These are phyloP conservation scores for Aspergillus cavernicola DNA, from an alignment of 495 filamentous ascomycete species.

Conservation along the genomic window DNA sequence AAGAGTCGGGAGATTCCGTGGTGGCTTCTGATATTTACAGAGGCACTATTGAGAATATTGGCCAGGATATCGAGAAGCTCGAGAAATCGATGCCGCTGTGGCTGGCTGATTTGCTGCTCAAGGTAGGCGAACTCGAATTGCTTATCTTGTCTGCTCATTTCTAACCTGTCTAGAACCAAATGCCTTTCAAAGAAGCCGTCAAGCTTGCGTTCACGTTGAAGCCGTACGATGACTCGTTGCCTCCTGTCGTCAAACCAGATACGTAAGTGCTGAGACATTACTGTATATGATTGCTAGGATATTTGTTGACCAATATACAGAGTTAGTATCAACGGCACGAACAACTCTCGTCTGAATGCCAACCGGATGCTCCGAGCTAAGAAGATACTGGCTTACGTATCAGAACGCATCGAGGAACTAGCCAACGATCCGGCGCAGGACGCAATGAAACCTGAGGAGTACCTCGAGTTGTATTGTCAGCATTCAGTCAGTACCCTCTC, in stretches of 20 bases:
- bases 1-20: slow-evolving; percentile 81
- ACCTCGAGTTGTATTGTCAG: slow-evolving; percentile 91
- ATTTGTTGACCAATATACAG: slow-evolving; percentile 12
- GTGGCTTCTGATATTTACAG: slow-evolving; percentile 90
- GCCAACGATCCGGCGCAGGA: slow-evolving; percentile 52
- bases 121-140: slow-evolving; percentile 41
- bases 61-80: slow-evolving; percentile 73
- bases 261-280: slow-evolving; percentile 32
- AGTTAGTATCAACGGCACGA: slow-evolving; percentile 30
- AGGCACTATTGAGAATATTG: slow-evolving; percentile 75
- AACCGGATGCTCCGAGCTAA: slow-evolving; percentile 94
- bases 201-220: slow-evolving; percentile 90
- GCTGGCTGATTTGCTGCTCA: slow-evolving; percentile 85
- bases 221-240: slow-evolving; percentile 75
- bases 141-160: background rate
- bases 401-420: slow-evolving; percentile 78
- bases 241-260: slow-evolving; percentile 62
- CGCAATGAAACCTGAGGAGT: slow-evolving; percentile 78
- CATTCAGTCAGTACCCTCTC: slow-evolving; percentile 60
- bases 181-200: slow-evolving; percentile 83
- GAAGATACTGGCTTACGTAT: slow-evolving; percentile 91
- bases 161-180: slow-evolving; percentile 58
- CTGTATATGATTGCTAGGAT: background rate
- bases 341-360: slow-evolving; percentile 86
- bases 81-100: slow-evolving; percentile 84